Evolutionary conservation across 208 protist genomes (phyloP).

Genomic region (Trichomonas gallinae): DNA sequence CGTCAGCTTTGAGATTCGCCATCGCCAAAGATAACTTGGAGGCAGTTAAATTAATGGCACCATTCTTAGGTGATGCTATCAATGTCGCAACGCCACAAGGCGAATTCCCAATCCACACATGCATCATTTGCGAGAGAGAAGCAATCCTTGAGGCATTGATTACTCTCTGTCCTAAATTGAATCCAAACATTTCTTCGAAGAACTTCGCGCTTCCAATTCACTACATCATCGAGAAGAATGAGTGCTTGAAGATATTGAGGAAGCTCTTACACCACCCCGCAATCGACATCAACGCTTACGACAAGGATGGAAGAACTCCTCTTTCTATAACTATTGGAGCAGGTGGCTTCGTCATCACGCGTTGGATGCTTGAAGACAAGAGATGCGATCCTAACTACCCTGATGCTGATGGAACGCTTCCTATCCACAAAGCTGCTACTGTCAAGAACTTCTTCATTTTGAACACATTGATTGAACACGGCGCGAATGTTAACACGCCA

Average conservation of each 20-base stretch:
- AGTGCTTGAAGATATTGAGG: neutral
- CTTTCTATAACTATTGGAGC: neutral
- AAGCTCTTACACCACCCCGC: neutral
- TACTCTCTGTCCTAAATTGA: neutral
- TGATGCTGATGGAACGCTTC: neutral
- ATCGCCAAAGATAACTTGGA: neutral
- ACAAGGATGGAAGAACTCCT: neutral
- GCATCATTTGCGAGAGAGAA: neutral
- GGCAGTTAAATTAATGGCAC: neutral
- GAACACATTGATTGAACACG: neutral
- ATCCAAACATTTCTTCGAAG: neutral
- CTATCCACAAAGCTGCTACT: neutral
- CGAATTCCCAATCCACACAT: neutral
- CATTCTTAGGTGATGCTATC: neutral
- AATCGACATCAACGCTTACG: neutral
- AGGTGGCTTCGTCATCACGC: neutral
- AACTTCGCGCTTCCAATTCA: neutral
- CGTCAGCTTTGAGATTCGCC: neutral
- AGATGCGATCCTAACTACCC: neutral
- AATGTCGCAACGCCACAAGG: neutral
- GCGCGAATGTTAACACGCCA: neutral
- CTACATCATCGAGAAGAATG: neutral
- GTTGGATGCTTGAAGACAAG: neutral
- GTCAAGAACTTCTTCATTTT: neutral
- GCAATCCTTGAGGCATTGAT: neutral